Percentiles rank a stretch among this genome's conserved stretches.
Evolutionary conservation across 306 rosid species (phyloP).

Genomic region (Hippophae rhamnoides): DNA sequence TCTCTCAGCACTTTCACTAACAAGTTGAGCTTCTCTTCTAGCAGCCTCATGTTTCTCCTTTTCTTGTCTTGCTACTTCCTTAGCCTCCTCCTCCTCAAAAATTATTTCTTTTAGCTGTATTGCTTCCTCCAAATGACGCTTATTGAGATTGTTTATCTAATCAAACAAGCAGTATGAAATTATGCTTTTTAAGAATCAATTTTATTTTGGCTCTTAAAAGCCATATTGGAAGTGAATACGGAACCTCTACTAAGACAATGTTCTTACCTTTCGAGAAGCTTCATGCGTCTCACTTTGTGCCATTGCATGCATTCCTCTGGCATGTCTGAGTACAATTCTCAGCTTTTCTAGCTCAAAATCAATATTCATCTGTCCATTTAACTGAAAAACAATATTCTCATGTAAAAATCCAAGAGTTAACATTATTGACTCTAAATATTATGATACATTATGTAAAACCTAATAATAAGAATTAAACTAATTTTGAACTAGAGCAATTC

Average conservation of each 20-base stretch:
- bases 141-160: constrained; percentile 52
- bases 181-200: constrained; percentile 13
- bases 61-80: constrained; percentile 40
- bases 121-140: constrained; percentile 43
- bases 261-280: constrained; percentile 63
- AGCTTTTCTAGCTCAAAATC: constrained; percentile 76
- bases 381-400: neutral
- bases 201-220: neutral
- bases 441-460: no score
- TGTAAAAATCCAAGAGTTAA: no score
- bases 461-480: no score
- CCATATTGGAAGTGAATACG: no score
- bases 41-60: constrained; percentile 56
- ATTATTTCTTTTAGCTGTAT: constrained; percentile 49
- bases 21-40: constrained; percentile 39
- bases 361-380: constrained; percentile 42
- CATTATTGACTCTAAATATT: no score
- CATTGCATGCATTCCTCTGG: constrained; percentile 71
- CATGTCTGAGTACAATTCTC: constrained; percentile 80
- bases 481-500: no score
- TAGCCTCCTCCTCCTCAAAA: constrained; percentile 47
- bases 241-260: neutral
- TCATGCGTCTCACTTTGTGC: constrained; percentile 66
- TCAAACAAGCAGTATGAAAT: constrained; percentile 15
- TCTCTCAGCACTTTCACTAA: constrained; percentile 54